These are phyloP conservation scores for Fusarium sp. DNA, from an alignment of 2,329 filamentous ascomycete genomes.

Conservation along the genomic window DNA sequence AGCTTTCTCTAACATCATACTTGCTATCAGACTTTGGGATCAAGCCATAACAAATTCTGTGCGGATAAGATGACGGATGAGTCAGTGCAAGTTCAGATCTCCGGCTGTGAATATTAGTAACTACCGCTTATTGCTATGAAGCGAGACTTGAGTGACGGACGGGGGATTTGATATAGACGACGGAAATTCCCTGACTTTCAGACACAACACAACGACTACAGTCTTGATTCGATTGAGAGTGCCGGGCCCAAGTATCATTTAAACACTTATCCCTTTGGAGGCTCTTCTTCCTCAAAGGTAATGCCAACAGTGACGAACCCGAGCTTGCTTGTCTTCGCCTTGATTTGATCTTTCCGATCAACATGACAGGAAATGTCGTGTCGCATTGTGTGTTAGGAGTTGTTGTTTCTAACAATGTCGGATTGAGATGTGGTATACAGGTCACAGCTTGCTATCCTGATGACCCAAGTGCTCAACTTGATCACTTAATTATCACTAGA, in stretches of 20 bases:
- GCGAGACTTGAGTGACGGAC: not conserved
- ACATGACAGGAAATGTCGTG: too few relatives aligned
- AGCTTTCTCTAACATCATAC: not conserved
- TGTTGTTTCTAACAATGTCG: too few relatives aligned
- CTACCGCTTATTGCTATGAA: not conserved
- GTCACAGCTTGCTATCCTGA: too few relatives aligned
- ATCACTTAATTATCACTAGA: too few relatives aligned
- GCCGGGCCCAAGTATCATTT: not conserved
- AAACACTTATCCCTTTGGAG: not conserved
- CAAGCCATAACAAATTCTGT: rapidly evolving
- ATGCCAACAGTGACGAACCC: too few relatives aligned
- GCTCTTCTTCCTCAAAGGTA: not conserved
- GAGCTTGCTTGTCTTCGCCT: too few relatives aligned
- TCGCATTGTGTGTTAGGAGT: too few relatives aligned
- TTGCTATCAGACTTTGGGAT: not conserved
- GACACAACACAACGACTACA: rapidly evolving
- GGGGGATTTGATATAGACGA: not conserved
- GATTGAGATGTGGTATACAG: too few relatives aligned
- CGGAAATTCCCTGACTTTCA: not conserved
- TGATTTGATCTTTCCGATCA: too few relatives aligned
- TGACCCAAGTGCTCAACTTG: too few relatives aligned
- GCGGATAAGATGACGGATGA: not conserved
- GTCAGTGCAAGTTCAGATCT: not conserved
- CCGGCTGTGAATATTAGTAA: not conserved
- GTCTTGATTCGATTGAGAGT: not conserved